Evolutionary conservation across 2,329 filamentous ascomycete genomes (phyloP), one percentile per base, ranked within the genome.

Genomic region (Graphium sp.): DNA sequence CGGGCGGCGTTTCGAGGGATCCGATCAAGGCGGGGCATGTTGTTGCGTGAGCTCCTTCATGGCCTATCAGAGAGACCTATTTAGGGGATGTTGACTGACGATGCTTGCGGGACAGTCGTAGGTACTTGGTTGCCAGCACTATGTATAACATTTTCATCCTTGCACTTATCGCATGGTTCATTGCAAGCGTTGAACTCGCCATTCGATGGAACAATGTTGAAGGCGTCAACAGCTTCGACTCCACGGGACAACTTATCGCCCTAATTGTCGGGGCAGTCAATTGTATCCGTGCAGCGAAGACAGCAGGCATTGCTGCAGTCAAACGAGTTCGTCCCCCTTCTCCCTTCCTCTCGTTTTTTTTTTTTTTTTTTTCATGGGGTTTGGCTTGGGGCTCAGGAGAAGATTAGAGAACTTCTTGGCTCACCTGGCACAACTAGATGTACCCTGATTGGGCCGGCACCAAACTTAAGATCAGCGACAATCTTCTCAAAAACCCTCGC

Each of bases 371-470:
- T 22, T 3, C 12, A 3, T 22, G 20, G 20, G 4, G 12, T 4
- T 9, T 12, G 20, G n/a, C n/a, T n/a, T n/a, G n/a, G n/a, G n/a
- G n/a, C n/a, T n/a, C n/a, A n/a, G n/a, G n/a, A n/a, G n/a, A n/a
- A n/a, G n/a, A 12, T 12, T 22, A 9, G 20, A 12, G 20, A 12
- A 9, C 20, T 10, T 9, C 20, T 9, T 22, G 20, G 20, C 20
- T 3, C 14, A 15, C 11, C 24, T 26, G 16, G 18, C 24, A 8
- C 9, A 12, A 32, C 31, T 32, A 33, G 31, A 17, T 24, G 4
- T 33, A 33, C 20, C 31, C 31, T 5, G 31, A 33, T 8, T 33
- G 31, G 31, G 23, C 31, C 5, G 26, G 30, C 17, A 33, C 31
- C 4, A 24, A 33, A 23, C 22, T 33, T 8, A 23, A 26, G 6